phyloP scores from a whole-genome alignment of 148 eudicot genomes.

The Camellia japonica region DNA sequence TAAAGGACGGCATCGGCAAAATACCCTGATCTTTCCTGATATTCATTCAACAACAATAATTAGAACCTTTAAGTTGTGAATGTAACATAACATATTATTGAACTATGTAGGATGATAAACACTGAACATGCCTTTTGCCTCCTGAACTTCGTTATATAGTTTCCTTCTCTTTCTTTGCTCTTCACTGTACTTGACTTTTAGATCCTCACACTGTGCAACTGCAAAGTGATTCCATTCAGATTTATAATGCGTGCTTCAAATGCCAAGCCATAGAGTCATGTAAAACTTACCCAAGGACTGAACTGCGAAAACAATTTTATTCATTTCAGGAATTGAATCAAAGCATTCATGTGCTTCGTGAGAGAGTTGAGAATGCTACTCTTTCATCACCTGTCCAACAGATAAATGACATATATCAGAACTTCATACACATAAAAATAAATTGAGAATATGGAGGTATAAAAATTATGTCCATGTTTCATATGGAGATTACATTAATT shows the following conservation, averaged over 20 bases:
- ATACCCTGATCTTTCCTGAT: too few relatives aligned
- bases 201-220: too few relatives aligned
- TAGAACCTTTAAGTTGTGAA: too few relatives aligned
- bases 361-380: slow-evolving; percentile 71
- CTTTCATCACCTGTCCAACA: slow-evolving; percentile 55
- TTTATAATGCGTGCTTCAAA: slow-evolving; percentile 37
- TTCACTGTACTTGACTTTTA: too few relatives aligned
- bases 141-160: too few relatives aligned
- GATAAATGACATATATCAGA: background rate
- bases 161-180: too few relatives aligned
- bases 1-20: slow-evolving; percentile 64
- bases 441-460: background rate
- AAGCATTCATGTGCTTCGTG: slow-evolving; percentile 80
- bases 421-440: background rate
- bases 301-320: slow-evolving; percentile 80
- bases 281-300: slow-evolving; percentile 72
- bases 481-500: background rate
- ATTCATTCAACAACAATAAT: too few relatives aligned
- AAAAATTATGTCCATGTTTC: background rate
- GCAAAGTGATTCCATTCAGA: too few relatives aligned
- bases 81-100: too few relatives aligned
- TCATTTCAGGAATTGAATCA: slow-evolving; percentile 77
- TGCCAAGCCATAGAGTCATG: slow-evolving; percentile 65
- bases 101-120: too few relatives aligned
- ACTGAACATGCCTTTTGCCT: too few relatives aligned